Evolutionary conservation across 176 grass and related monocot genomes (phyloP).

Genomic region (Guadua angustifolia): DNA sequence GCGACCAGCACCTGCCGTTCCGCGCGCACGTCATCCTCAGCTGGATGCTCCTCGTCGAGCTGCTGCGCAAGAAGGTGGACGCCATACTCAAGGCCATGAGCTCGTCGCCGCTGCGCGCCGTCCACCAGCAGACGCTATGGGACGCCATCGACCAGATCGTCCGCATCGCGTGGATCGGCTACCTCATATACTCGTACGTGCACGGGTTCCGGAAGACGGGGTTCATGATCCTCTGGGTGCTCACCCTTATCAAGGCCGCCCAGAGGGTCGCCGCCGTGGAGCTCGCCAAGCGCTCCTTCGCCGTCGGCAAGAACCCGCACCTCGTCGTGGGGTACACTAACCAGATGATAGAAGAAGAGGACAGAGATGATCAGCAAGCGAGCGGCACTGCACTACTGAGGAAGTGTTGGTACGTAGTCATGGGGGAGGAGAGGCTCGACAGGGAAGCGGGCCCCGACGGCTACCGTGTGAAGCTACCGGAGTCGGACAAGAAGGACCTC

Average conservation of each 20-base stretch:
- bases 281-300: slow-evolving; percentile 36
- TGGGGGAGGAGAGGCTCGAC: slow-evolving; percentile 38
- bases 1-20: neutral
- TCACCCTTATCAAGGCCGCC: slow-evolving; percentile 32
- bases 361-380: neutral
- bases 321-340: slow-evolving; percentile 24
- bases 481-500: neutral
- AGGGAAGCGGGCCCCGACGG: neutral
- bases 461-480: neutral
- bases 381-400: neutral
- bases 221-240: slow-evolving; percentile 33
- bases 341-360: slow-evolving; percentile 21
- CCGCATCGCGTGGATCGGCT: slow-evolving; percentile 40
- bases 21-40: slow-evolving; percentile 9
- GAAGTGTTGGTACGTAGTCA: slow-evolving; percentile 21
- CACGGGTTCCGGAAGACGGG: neutral
- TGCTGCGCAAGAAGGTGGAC: slow-evolving; percentile 43
- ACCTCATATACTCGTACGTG: slow-evolving; percentile 36
- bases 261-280: slow-evolving; percentile 15
- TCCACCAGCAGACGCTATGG: slow-evolving; percentile 6
- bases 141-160: slow-evolving; percentile 35
- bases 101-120: neutral
- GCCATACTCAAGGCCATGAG: neutral
- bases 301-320: slow-evolving; percentile 22
- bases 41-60: slow-evolving; percentile 42